Base-by-base conservation (phyloP, 2,329 filamentous ascomycete species). In the Onygenales sp. region DNA sequence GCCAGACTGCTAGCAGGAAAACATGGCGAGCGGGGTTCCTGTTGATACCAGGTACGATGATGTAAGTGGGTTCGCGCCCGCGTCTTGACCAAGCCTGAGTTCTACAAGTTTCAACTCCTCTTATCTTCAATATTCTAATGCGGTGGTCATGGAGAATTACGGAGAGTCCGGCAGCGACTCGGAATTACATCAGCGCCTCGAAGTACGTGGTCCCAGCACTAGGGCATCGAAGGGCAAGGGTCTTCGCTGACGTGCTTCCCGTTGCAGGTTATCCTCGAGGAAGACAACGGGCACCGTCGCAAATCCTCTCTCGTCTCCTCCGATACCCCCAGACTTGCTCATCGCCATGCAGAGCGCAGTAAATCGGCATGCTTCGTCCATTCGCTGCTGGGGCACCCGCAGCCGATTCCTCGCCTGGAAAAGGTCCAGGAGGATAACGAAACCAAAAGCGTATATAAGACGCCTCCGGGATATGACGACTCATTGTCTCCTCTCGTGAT, bases 361-460 rank as follows among this genome's bases (percentile, higher is more conserved):
- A 64, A 66, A 35, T 83, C 81, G 2, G 75, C 78, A 54, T 85
- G 82, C 62, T 81, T 83, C 56, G 80, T 85, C 2, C 82, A 85
- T 60, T 75, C 76, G 0, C 66, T 84, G 2, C 76, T 85, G 27
- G 76, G 77, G 56, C 62, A 63, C 42, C 11, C 39, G 14, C 46
- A 39, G n/a, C 33, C 46, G 1, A 33, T 3, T 39, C 42, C 36
- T 11, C 38, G 14, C 9, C 44, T 47, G 11, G 54, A 59, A 27
- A 49, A 55, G 11, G 43, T 53, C 33, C 54, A 61, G 39, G 58
- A 62, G 36, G 54, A 61, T 14, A 60, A 62, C 9, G 54, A 60
- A 38, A 45, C 57, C 6, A 50, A 57, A 14, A 57, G 63, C 13
- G 61, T 62, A 27, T 58, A 63, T 13, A 47, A 58, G 32, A 56